Evolutionary conservation across 2,329 filamentous ascomycete species (phyloP).

Genomic region (Fusarium tjaetaba): DNA sequence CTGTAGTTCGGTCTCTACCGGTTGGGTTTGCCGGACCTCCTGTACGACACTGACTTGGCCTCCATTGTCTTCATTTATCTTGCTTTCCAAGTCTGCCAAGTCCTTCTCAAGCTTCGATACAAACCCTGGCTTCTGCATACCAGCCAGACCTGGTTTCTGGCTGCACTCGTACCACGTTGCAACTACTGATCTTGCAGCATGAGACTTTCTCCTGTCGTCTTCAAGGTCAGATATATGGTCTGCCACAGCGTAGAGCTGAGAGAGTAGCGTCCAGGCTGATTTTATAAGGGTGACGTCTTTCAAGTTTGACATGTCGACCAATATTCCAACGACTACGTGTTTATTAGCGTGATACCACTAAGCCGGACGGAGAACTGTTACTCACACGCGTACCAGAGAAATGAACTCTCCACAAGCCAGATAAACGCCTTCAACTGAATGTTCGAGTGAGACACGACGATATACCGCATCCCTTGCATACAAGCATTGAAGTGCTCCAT

Average conservation of each 20-base stretch:
- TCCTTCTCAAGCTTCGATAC: neutral
- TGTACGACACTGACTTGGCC: neutral
- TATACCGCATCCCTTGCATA: slow-evolving; percentile 16
- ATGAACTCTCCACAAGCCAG: neutral
- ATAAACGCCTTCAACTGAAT: neutral
- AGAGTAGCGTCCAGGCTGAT: slow-evolving; percentile 5
- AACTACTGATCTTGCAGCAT: slow-evolving; percentile 17
- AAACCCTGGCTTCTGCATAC: slow-evolving; percentile 8
- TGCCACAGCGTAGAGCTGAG: neutral
- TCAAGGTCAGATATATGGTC: neutral
- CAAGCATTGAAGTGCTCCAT: slow-evolving; percentile 16
- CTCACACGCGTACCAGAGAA: slow-evolving; percentile 24
- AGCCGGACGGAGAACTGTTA: accelerated
- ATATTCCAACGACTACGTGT: slow-evolving; percentile 4
- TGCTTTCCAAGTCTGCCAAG: neutral
- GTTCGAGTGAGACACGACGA: neutral
- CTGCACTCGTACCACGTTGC: slow-evolving; percentile 20
- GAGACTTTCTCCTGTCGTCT: slow-evolving; percentile 6
- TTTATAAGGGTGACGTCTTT: neutral
- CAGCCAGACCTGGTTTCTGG: neutral
- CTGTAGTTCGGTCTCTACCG: neutral
- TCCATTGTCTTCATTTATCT: accelerated
- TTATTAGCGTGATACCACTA: neutral
- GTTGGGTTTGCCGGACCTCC: neutral
- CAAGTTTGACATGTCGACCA: slow-evolving; percentile 13